A percentile compares a stretch with the other conserved stretches of the same genome.
Evolutionary conservation across 495 filamentous ascomycete genomes (phyloP).

Genomic region (Amorphotheca resinae): DNA sequence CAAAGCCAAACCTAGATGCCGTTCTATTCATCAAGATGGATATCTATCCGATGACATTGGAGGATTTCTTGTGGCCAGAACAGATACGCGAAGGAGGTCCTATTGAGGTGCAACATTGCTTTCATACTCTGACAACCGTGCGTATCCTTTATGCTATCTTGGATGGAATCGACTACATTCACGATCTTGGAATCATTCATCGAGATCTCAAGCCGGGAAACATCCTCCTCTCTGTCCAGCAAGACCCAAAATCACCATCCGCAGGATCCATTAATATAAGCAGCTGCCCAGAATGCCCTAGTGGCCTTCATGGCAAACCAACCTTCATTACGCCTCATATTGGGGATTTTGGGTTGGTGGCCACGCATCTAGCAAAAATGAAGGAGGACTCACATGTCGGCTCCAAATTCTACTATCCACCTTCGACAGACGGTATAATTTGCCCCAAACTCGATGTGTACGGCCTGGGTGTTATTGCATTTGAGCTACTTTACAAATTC

Average conservation of each 20-base stretch:
- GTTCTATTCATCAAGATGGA: slow-evolving; percentile 32
- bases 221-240: slow-evolving; percentile 28
- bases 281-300: slow-evolving; percentile 23
- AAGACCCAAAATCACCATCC: slow-evolving; percentile 8
- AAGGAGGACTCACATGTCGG: slow-evolving; percentile 9
- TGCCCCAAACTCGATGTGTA: slow-evolving; percentile 29
- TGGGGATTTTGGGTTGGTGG: slow-evolving; percentile 22
- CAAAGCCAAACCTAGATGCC: slow-evolving; percentile 4
- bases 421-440: slow-evolving; percentile 6
- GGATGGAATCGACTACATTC: slow-evolving; percentile 18
- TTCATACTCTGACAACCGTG: slow-evolving; percentile 24
- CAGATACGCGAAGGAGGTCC: slow-evolving; percentile 2
- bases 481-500: slow-evolving; percentile 27
- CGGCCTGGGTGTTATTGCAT: slow-evolving; percentile 27
- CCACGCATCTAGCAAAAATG: background rate
- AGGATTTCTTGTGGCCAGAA: slow-evolving; percentile 18
- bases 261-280: slow-evolving; percentile 23
- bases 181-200: slow-evolving; percentile 26
- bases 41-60: slow-evolving; percentile 28
- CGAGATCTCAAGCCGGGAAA: slow-evolving; percentile 37
- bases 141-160: slow-evolving; percentile 25
- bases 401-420: slow-evolving; percentile 24
- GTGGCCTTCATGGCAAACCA: background rate
- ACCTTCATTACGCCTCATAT: slow-evolving; percentile 17
- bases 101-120: slow-evolving; percentile 25